Evolutionary conservation across 257 asterid species (phyloP).

Genomic region (Datura wrightii): DNA sequence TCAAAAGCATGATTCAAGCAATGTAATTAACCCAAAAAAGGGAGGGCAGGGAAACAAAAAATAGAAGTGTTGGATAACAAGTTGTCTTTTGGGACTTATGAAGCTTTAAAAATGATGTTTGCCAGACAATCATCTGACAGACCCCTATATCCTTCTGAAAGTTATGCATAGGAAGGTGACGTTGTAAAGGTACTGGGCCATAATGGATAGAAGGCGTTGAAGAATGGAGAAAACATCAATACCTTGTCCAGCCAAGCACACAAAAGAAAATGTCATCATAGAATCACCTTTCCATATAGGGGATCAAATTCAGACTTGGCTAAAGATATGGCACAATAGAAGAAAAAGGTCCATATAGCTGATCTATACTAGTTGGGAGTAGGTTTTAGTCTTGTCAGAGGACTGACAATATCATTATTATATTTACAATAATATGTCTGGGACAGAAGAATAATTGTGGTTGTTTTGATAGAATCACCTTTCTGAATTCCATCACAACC

Average conservation of each 20-base stretch:
- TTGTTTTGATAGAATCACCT: not conserved
- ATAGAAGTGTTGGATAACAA: not conserved
- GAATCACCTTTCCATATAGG: not conserved
- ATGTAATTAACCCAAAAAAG: not conserved
- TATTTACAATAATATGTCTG: not conserved
- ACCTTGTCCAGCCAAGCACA: not conserved
- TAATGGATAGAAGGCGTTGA: slow-evolving; percentile 18
- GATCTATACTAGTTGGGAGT: not conserved
- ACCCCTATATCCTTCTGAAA: not conserved
- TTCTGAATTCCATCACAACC: not conserved
- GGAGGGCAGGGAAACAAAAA: not conserved
- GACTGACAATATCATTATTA: too few species aligned
- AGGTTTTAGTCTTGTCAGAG: too few species aligned
- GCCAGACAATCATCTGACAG: not conserved
- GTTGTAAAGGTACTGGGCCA: not conserved
- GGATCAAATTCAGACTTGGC: not conserved
- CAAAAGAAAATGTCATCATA: not conserved
- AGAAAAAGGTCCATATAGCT: not conserved
- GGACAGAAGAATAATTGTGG: not conserved
- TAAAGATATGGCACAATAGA: not conserved
- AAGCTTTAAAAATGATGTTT: not conserved
- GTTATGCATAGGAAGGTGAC: not conserved
- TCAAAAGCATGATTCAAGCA: not conserved
- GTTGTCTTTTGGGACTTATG: not conserved
- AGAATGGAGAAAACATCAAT: not conserved